Percentiles rank a stretch among this genome's conserved stretches.
phyloP scores from a whole-genome alignment of 495 filamentous ascomycete species.

The Zalerion maritima region DNA sequence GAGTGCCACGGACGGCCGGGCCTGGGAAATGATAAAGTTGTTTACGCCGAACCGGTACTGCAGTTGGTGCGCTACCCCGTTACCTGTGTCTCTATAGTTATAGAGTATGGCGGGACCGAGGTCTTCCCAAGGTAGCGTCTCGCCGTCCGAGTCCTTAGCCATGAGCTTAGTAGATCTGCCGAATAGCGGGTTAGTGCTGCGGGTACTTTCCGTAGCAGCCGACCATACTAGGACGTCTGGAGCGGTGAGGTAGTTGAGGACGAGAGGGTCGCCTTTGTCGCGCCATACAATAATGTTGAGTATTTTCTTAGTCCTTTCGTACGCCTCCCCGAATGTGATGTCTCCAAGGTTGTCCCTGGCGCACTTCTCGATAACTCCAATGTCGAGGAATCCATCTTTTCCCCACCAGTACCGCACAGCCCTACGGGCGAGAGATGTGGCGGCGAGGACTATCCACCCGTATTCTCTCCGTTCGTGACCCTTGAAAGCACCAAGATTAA shows the following conservation, averaged over 20 bases:
- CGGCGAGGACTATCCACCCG: no score
- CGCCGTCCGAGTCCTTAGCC: constrained; percentile 69
- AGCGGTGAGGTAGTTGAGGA: constrained; percentile 87
- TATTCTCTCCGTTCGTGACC: constrained; percentile 13
- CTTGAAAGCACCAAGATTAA: constrained; percentile 67
- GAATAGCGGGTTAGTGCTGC: not conserved
- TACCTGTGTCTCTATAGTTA: constrained; percentile 52
- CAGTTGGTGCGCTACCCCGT: constrained; percentile 62
- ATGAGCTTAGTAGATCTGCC: constrained; percentile 48
- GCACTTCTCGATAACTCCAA: constrained; percentile 68
- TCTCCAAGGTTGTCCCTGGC: constrained; percentile 77
- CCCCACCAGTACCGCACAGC: constrained; percentile 49
- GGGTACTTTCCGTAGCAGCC: not conserved
- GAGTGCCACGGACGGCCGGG: constrained; percentile 67
- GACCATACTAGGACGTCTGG: constrained; percentile 67
- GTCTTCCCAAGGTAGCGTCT: constrained; percentile 66
- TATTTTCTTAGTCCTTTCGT: constrained; percentile 68
- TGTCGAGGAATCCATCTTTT: constrained; percentile 70
- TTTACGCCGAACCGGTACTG: constrained; percentile 91
- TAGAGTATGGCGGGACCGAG: constrained; percentile 51
- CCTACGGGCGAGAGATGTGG: constrained; percentile 47
- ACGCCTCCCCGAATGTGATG: constrained; percentile 89
- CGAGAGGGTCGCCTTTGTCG: constrained; percentile 61
- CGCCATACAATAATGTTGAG: constrained; percentile 86
- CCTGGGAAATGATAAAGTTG: constrained; percentile 71